Conservation (phyloP, 139 green algal genomes). For the Closterium sp. region DNA sequence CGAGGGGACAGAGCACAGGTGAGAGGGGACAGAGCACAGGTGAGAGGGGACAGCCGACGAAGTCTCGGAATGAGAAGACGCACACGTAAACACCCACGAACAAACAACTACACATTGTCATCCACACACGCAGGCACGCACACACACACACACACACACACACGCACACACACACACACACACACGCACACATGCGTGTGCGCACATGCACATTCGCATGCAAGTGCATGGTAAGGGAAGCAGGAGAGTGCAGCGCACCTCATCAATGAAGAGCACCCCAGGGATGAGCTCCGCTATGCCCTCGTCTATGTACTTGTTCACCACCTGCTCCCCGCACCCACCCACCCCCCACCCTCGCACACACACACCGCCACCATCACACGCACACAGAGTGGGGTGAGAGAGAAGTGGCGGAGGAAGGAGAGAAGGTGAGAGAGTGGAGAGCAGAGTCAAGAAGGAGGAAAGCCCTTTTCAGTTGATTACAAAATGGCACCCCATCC, state of each 20-base stretch:
- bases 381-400: not conserved
- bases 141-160: no score
- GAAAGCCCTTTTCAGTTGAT: not conserved
- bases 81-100: not conserved
- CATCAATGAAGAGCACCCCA: constrained; percentile 97
- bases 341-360: not conserved
- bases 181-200: no score
- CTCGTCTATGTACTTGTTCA: constrained; percentile 71
- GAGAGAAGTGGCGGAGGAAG: not conserved
- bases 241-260: constrained; percentile 53
- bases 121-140: not conserved
- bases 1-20: not conserved
- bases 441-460: not conserved
- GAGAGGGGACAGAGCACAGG: no score
- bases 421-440: not conserved
- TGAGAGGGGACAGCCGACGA: not conserved
- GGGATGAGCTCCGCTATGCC: constrained; percentile 92
- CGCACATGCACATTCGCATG: no score
- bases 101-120: not conserved
- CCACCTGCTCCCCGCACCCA: constrained; percentile 44
- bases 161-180: no score
- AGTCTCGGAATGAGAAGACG: not conserved
- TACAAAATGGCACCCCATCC: not conserved
- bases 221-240: not conserved
- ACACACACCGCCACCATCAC: not conserved